phyloP scores from a whole-genome alignment of 2,329 filamentous ascomycete genomes.

The Cyphellophora attinorum region DNA sequence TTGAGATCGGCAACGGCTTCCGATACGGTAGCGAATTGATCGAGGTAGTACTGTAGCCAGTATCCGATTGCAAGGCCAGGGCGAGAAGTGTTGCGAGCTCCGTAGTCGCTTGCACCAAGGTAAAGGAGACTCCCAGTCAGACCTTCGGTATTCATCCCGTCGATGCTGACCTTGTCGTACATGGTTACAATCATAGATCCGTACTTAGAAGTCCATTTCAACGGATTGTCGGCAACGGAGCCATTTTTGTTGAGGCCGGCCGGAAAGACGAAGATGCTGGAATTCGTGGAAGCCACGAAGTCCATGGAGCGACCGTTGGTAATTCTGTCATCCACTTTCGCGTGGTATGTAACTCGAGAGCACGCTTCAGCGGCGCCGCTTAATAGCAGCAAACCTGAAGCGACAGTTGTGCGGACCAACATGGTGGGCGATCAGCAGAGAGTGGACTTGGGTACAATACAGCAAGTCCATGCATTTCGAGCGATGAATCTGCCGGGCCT shows the following conservation, averaged over 20 bases:
- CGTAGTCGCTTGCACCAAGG: constrained; percentile 3
- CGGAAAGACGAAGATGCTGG: constrained; percentile 4
- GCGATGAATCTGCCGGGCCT: too few species aligned
- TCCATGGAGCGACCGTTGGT: constrained; percentile 4
- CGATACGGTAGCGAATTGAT: constrained; percentile 1
- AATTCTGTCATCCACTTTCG: constrained; percentile 2
- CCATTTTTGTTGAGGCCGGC: constrained; percentile 3
- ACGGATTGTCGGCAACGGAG: constrained; percentile 1
- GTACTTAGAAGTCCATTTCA: constrained; percentile 4
- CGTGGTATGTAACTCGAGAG: constrained; percentile 4
- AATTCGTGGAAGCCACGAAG: constrained; percentile 3
- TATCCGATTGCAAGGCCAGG: constrained; percentile 1
- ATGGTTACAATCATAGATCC: constrained; percentile 2
- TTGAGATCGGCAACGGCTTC: background rate
- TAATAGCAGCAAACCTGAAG: too few species aligned
- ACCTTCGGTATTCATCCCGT: constrained; percentile 4
- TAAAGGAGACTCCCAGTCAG: constrained; percentile 4
- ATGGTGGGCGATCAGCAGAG: too few species aligned
- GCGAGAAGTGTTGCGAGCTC: constrained; percentile 1
- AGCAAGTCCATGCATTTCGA: too few species aligned
- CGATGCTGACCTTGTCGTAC: constrained; percentile 3
- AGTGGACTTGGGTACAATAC: too few species aligned
- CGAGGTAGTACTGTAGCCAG: constrained; percentile 5
- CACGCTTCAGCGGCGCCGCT: too few species aligned
- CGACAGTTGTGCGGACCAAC: too few species aligned